Evolutionary conservation across 2,329 filamentous ascomycete genomes (phyloP), one percentile per base, ranked within the genome.

Genomic region (Bipolaris zeicola): DNA sequence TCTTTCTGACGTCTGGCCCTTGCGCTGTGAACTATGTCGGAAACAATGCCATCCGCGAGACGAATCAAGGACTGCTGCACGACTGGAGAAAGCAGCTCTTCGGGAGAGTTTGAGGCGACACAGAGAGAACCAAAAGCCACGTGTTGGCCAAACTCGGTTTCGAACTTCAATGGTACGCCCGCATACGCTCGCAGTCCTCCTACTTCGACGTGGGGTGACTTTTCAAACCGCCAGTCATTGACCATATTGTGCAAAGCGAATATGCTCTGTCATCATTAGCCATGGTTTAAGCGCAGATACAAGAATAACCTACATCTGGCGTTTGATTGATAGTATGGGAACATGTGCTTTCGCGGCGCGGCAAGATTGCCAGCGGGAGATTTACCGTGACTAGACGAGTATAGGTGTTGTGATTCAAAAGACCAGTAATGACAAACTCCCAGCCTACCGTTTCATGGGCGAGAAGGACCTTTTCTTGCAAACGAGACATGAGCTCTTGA

Each of bases 341-440:
- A 62, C 80, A 82, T 0, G 77, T 73, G 10, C 74, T 79, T 58
- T 82, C 80, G 6, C 79, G 75, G 5, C 80, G 77, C 0, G 80
- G 80, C 3, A 82, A 58, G 7, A 79, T 70, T 14, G 73, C 77
- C 0, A 81, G 61, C 0, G 77, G 72, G 3, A 81, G 64, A 1
- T 78, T 78, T 1, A 76, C 71, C 0, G 79, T 77, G 2, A 75
- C 79, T 22, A 81, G 55, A 13, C 80, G 76, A 3, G 75, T 78
- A 59, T 77, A 81, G 31, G 76, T 72, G 43, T 80, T 75, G 56
- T 78, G 70, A 24, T 79, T 76, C 4, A 81, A 67, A 3, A 81
- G 63, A 2, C 80, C 80, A 5, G 80, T 70, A 16, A 81, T 76
- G n/a, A 74, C 79, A 51, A 75, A 79, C 7, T 82, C 79, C 79